These are phyloP conservation scores for Plectranthus barbatus DNA, from an alignment of 257 asterid species.

Conservation along the genomic window DNA sequence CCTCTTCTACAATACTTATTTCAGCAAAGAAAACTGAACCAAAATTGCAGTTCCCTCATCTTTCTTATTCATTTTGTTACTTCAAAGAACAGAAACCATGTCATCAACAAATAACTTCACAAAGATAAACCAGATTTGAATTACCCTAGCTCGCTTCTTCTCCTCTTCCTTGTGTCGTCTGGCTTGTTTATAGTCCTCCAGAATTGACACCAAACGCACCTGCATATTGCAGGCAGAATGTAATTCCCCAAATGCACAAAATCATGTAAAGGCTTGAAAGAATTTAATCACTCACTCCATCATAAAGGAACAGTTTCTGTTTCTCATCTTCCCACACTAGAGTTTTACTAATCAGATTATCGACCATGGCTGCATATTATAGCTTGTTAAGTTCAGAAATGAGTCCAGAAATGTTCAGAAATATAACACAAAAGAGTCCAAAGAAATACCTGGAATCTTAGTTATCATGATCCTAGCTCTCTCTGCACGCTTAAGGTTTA, in stretches of 20 bases:
- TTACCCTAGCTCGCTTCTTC: slow-evolving; percentile 77
- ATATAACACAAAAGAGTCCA: not conserved
- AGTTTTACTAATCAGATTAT: slow-evolving; percentile 61
- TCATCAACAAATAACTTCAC: slow-evolving; percentile 1
- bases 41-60: not conserved
- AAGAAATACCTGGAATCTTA: slow-evolving; percentile 75
- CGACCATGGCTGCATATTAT: slow-evolving; percentile 63
- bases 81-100: not conserved
- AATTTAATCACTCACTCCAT: slow-evolving; percentile 54
- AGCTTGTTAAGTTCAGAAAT: slow-evolving; percentile 14
- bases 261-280: slow-evolving; percentile 7
- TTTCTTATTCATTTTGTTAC: not conserved
- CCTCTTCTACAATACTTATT: not conserved
- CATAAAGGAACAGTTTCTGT: slow-evolving; percentile 70
- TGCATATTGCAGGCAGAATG: slow-evolving; percentile 18
- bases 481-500: slow-evolving; percentile 89
- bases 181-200: slow-evolving; percentile 78
- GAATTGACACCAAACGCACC: slow-evolving; percentile 81
- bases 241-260: not conserved
- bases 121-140: slow-evolving; percentile 3
- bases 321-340: slow-evolving; percentile 83
- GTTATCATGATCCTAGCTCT: slow-evolving; percentile 71
- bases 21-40: too few species aligned
- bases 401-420: slow-evolving; percentile 8
- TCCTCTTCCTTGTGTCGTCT: slow-evolving; percentile 77